These are phyloP conservation scores for Xylaria sp. DNA, from an alignment of 2,329 filamentous ascomycete species.

Conservation along the genomic window DNA sequence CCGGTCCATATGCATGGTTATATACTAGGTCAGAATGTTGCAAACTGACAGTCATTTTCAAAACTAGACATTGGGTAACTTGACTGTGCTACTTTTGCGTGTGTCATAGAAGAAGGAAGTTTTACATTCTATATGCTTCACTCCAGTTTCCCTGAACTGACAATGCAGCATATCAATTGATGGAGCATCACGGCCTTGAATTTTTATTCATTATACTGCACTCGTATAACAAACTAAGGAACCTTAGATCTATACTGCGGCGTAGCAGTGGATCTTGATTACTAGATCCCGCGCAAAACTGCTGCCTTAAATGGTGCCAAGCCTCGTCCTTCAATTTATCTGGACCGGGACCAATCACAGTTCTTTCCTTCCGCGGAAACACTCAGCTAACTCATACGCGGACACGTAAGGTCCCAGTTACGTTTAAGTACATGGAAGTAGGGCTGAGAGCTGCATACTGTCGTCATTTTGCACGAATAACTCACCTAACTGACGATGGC, in stretches of 20 bases:
- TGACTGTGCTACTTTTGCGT: not conserved
- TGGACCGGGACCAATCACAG: conserved; percentile 17
- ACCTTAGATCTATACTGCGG: not conserved
- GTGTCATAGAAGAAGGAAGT: not conserved
- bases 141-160: not conserved
- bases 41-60: too few relatives aligned
- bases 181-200: not conserved
- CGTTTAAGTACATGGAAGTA: conserved; percentile 10
- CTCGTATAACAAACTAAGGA: not conserved
- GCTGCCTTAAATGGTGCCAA: conserved; percentile 8
- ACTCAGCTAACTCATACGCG: conserved; percentile 19
- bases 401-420: not conserved
- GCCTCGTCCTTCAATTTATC: conserved; percentile 1
- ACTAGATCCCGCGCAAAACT: conserved; percentile 7
- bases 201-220: not conserved
- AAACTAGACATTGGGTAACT: too few relatives aligned
- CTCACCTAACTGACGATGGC: not conserved
- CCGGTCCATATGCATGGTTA: too few relatives aligned
- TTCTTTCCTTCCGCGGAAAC: conserved; percentile 25
- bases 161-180: not conserved
- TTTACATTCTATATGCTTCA: too few relatives aligned
- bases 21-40: too few relatives aligned
- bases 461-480: not conserved
- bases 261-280: conserved; percentile 3
- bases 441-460: not conserved